phyloP scores from a whole-genome alignment of 148 eudicot genomes.

The Rhododendron williamsianum region DNA sequence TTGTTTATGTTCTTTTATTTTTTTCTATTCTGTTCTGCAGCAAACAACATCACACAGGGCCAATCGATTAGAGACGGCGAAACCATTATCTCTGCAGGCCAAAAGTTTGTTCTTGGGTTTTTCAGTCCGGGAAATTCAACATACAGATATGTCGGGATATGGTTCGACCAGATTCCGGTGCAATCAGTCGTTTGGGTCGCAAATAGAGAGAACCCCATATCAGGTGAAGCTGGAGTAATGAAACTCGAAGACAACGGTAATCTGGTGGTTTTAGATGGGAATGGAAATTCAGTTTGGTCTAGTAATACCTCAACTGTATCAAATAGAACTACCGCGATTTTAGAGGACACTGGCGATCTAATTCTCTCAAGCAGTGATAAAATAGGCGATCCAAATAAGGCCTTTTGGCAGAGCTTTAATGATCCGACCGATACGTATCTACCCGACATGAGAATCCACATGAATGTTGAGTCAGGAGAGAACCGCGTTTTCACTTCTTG shows the following conservation, averaged over 20 bases:
- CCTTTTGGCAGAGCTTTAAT: conserved; percentile 57
- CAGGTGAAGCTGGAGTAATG: conserved; percentile 25
- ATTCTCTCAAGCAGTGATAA: not conserved
- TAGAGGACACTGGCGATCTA: conserved; percentile 18
- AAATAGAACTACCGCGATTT: conserved; percentile 22
- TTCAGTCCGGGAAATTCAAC: conserved; percentile 48
- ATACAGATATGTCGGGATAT: conserved; percentile 48
- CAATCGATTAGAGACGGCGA: conserved; percentile 28
- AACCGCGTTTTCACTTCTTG: conserved; percentile 36
- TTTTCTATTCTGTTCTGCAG: conserved; percentile 3
- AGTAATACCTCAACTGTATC: conserved; percentile 15
- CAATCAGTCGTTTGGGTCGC: conserved; percentile 58
- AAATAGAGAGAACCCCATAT: conserved; percentile 50
- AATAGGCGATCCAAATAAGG: not conserved
- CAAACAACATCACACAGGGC: conserved; percentile 24
- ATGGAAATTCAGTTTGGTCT: conserved; percentile 31
- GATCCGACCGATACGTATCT: conserved; percentile 56
- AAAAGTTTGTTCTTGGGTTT: conserved; percentile 47
- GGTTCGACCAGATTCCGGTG: conserved; percentile 32
- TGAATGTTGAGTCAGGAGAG: conserved; percentile 17
- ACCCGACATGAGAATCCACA: conserved; percentile 37
- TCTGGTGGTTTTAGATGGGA: conserved; percentile 31
- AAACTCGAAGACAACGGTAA: conserved; percentile 32
- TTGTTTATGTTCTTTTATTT: not conserved
- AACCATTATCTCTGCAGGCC: conserved; percentile 29